Conservation (phyloP, 2,329 filamentous ascomycete genomes). For the Penicillium sp. region DNA sequence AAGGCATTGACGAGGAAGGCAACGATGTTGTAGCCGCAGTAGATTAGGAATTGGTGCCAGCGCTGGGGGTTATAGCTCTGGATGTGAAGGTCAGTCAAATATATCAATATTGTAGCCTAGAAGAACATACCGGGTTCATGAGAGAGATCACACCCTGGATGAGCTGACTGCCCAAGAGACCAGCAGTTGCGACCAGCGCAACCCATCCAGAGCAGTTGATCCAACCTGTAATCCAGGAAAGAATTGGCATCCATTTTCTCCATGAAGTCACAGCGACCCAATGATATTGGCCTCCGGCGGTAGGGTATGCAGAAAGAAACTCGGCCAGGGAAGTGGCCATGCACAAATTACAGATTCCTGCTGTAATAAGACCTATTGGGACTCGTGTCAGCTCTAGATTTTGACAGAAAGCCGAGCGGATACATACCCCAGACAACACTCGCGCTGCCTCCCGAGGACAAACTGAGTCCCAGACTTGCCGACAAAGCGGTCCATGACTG, state of each 20-base stretch:
- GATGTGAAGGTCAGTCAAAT: not conserved
- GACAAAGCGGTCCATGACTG: conserved; percentile 62
- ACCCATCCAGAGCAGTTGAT: conserved; percentile 68
- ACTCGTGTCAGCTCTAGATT: not conserved
- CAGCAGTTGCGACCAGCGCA: conserved; percentile 66
- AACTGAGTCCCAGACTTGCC: conserved; percentile 58
- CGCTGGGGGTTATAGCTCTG: conserved; percentile 54
- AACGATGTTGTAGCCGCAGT: conserved; percentile 62
- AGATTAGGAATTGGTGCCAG: conserved; percentile 75
- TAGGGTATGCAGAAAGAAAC: conserved; percentile 66
- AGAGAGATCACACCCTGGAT: conserved; percentile 65
- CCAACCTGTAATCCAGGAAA: conserved; percentile 72
- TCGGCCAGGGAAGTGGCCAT: conserved; percentile 69
- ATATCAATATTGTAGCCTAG: not conserved
- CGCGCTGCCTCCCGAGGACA: conserved; percentile 70
- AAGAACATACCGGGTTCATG: conserved; percentile 50
- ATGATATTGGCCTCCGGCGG: conserved; percentile 65
- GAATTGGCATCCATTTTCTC: conserved; percentile 58
- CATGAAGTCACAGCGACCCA: conserved; percentile 65
- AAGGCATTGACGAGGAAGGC: conserved; percentile 68
- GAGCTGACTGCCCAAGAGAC: conserved; percentile 66
- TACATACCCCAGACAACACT: conserved; percentile 71
- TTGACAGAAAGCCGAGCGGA: not conserved
- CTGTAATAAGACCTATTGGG: conserved; percentile 50
- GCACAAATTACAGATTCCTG: conserved; percentile 68